Conservation (phyloP, 257 asterid genomes). For the Paulownia fortunei region DNA sequence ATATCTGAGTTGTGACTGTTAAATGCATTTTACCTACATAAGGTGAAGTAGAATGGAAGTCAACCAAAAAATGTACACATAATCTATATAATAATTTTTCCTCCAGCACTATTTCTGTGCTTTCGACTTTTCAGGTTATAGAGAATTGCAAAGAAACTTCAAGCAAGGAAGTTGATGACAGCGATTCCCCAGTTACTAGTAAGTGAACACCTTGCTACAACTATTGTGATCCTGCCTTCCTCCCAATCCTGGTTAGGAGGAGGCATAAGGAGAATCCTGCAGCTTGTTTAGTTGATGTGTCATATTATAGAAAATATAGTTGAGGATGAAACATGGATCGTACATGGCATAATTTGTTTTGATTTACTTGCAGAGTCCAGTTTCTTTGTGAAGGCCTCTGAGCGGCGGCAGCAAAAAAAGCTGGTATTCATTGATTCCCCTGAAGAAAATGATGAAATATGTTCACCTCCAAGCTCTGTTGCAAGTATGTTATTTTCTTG, state of each 20-base stretch:
- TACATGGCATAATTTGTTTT: slow-evolving; percentile 28
- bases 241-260: neutral
- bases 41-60: neutral
- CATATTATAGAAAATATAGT: slow-evolving; percentile 11
- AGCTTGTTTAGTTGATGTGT: slow-evolving; percentile 22
- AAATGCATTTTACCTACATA: neutral
- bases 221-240: slow-evolving; percentile 19
- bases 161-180: slow-evolving; percentile 47
- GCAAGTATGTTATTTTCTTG: slow-evolving; percentile 56
- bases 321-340: slow-evolving; percentile 2
- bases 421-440: slow-evolving; percentile 41
- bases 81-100: neutral
- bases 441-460: slow-evolving; percentile 45
- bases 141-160: slow-evolving; percentile 47
- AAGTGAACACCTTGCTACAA: slow-evolving; percentile 43
- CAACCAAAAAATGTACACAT: neutral
- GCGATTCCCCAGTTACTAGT: slow-evolving; percentile 55
- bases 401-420: slow-evolving; percentile 53
- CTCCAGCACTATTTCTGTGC: slow-evolving; percentile 1
- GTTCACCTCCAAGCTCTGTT: slow-evolving; percentile 52
- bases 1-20: neutral
- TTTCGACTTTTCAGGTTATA: slow-evolving; percentile 49
- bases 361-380: slow-evolving; percentile 59
- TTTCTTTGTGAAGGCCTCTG: slow-evolving; percentile 62
- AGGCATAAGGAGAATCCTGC: slow-evolving; percentile 23